Evolutionary conservation across 768 basidiomycete genomes (phyloP), one percentile per base, ranked within the genome.

Genomic region (Kwoniella pini): DNA sequence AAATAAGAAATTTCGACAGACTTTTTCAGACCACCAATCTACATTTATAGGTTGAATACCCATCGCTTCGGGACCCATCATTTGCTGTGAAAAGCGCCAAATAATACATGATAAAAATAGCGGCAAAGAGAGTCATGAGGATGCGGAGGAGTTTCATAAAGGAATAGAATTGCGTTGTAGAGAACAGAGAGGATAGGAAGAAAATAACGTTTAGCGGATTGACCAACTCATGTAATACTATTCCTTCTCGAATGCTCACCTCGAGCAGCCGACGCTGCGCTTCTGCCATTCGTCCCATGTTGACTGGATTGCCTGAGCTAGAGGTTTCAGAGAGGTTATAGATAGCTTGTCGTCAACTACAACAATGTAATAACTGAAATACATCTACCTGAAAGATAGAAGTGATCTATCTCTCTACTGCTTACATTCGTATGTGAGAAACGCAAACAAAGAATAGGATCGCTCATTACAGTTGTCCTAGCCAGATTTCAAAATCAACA

Each of bases 51-150:
- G 91, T 44, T 90, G 87, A 43, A 93, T 87, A 71, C 96, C 96
- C 91, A 99, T 95, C 19, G 96, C 93, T 81, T 99, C 95, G 45
- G 95, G 90, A n/a, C 92, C 95, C 94, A 97, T 97, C 92, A 95
- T 96, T 94, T 96, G 94, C 94, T 96, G 26, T 39, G 11, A 17
- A 3, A 30, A 10, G 3, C 42, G 45, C 31, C n/a, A 43, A 15
- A 21, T 7, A 30, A n/a, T 22, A 27, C 7, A n/a, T 45, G 13
- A 36, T 38, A 13, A 85, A 86, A 46, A 94, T 82, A 27, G n/a
- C n/a, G n/a, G 40, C 26, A 21, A 26, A 53, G 50, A 13, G 4
- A 51, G 19, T 17, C 27, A 9, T 48, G 27, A 50, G 28, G 33
- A 9, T 15, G 40, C 11, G 40, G 11, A 12, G 40, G 33, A 36